Evolutionary conservation across 208 protist species (phyloP), one percentile per base, ranked within the genome.

Genomic region (Porcisia deanei): DNA sequence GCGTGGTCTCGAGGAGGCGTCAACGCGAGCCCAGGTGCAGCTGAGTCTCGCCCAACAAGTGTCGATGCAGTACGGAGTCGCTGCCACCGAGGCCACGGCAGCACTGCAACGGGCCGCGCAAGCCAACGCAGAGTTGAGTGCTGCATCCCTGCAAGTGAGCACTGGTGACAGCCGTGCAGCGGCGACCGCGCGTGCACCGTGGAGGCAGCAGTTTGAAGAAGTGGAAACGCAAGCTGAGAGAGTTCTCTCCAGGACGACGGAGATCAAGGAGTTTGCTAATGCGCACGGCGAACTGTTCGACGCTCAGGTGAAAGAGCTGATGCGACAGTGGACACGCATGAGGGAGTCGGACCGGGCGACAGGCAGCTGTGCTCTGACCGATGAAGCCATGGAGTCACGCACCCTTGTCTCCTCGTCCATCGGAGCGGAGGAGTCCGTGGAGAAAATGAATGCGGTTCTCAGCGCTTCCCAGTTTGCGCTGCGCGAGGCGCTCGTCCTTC

Each of bases 11-110:
- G 71, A 85, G 64, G 76, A 45, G 14, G 76, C 73, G 37, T 76
- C 77, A 18, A 70, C 84, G 22, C 79, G 88, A 10, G 75, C 87
- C 1, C 84, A 86, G 63, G 65, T 76, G 53, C 81, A 91, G 68
- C 78, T 84, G 16, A 45, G 47, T 3, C 64, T 84, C n/a, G 69
- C 81, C 3, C 70, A 80, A 58, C 41, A 81, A 39, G 72, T 80
- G 43, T 73, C 57, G 39, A 41, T 20, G 34, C 68, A 81, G 57
- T 80, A 75, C 75, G 41, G 76, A 37, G 47, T 58, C 16, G 59
- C 68, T 6, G 72, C 72, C 10, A 67, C 41, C 12, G 78, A 88
- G 76, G 68, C 73, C 0, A 73, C 74, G 59, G 60, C 76, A 20
- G 81, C 82, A 22, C 75, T 90, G 49, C 43, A 79, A 47, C 73